Evolutionary conservation across 805 yeast species (phyloP), one percentile per base, ranked within the genome.

Genomic region (Zygoascus biomembranicola): DNA sequence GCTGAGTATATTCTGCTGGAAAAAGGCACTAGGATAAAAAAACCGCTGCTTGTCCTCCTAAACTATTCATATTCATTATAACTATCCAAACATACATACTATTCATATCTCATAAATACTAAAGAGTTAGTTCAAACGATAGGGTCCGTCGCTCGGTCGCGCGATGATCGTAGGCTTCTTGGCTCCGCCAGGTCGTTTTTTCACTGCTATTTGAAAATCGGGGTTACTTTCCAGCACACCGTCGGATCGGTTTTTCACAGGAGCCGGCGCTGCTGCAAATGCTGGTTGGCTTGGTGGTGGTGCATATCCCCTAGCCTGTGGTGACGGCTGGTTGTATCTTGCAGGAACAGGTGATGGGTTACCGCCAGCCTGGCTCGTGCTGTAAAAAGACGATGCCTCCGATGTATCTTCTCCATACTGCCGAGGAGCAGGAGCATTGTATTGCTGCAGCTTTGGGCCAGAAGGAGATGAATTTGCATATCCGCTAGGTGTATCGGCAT

Each of bases 221-320:
- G 63, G 63, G 42, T 60, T 60, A 52, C 48, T 55, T 23, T 57
- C 49, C 8, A 60, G 52, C 8, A 56, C 57, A 35, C 57, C 45
- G 13, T 59, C 59, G 11, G 55, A 59, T 18, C 54, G 41, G 37
- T 47, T 54, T 41, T 46, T 46, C 11, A 16, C 8, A 10, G 32
- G 49, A 11, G 32, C 18, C 18, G 47, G 5, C 6, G 20, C 23
- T 16, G 6, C 5, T 28, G 20, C 26, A 45, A 61, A 55, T 19
- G 48, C 54, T n/a, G n/a, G n/a, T n/a, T n/a, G n/a, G n/a, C n/a
- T n/a, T 2, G 60, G 54, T 13, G 63, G 60, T 10, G 61, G 52
- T 4, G 20, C 20, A 42, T 42, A 42, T 6, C 44, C 23, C 26
- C 44, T 11, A 13, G 13, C 8, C 20, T 16, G 44, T 18, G 44